A percentile compares a stretch with the other conserved stretches of the same genome.
Conservation (phyloP, 2,329 filamentous ascomycete genomes). For the Lachnellula suecica region DNA sequence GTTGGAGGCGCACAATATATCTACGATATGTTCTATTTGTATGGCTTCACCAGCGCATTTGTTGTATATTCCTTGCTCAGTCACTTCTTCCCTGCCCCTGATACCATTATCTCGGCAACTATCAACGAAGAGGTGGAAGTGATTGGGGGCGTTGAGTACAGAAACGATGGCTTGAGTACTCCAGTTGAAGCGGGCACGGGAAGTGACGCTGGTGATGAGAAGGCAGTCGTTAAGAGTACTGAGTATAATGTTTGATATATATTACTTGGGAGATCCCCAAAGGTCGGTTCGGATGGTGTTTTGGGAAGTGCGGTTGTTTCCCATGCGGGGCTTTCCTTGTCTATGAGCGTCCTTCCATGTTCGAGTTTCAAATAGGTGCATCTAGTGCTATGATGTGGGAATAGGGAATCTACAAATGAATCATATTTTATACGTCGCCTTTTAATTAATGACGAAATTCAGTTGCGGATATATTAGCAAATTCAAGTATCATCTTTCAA, state of each 20-base stretch:
- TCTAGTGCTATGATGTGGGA: too few relatives aligned
- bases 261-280: too few relatives aligned
- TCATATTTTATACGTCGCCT: too few relatives aligned
- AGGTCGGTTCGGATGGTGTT: too few relatives aligned
- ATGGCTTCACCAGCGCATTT: constrained; percentile 37
- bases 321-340: too few relatives aligned
- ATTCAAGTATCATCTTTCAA: too few relatives aligned
- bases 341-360: too few relatives aligned
- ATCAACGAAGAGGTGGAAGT: constrained; percentile 32
- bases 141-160: constrained; percentile 15
- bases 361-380: too few relatives aligned
- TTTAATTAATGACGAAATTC: too few relatives aligned
- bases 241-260: constrained; percentile 10
- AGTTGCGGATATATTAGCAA: too few relatives aligned
- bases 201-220: constrained; percentile 18
- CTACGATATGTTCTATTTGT: constrained; percentile 38
- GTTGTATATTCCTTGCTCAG: constrained; percentile 31
- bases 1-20: constrained; percentile 34
- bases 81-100: constrained; percentile 33
- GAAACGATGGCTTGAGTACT: constrained; percentile 9
- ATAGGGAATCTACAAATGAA: too few relatives aligned
- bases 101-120: constrained; percentile 31
- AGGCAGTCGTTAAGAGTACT: constrained; percentile 14
- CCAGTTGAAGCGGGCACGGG: background rate
- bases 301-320: too few relatives aligned